Evolutionary conservation across 257 asterid genomes (phyloP), one percentile per base, ranked within the genome.

Genomic region (Eucommia ulmoides): DNA sequence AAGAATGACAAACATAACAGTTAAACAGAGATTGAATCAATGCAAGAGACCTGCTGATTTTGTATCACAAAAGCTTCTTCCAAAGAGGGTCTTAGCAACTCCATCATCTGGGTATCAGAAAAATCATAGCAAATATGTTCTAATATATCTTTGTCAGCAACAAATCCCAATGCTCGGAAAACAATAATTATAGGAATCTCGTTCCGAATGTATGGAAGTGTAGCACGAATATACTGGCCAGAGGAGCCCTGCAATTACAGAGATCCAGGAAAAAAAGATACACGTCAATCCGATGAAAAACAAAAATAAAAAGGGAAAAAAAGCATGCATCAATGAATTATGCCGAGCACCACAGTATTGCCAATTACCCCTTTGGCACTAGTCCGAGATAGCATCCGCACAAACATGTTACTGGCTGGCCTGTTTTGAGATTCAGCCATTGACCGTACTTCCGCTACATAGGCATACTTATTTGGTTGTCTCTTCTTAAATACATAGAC

Each of bases 31-130:
- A n/a, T n/a, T n/a, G n/a, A n/a, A n/a, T n/a, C n/a, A n/a, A n/a
- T n/a, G n/a, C n/a, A n/a, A n/a, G n/a, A n/a, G n/a, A 60, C 66
- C 60, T 60, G 66, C 33, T 60, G 66, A 46, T 60, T 60, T 52
- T 60, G 66, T 18, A 60, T 60, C 20, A 60, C 60, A 33, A 60
- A 60, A 11, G 66, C 66, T 42, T 60, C 66, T 60, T 60, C 66
- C 59, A 52, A 46, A 29, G 66, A 60, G 1, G 66, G 66, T n/a
- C 66, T 53, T 3, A 60, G 53, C 14, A 60, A 45, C 44, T 60
- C 66, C 66, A 60, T 60, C 66, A 60, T 60, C 47, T 52, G 66
- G 19, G 49, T n/a, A 46, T 60, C 66, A 26, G 24, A 10, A 23
- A 60, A 60, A 19, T 60, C 66, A 33, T 60, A 60, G 29, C 66